A percentile compares a stretch with the other conserved stretches of the same genome.
Evolutionary conservation across 345 rosid genomes (phyloP).

Genomic region (Capsella bursapastoris): DNA sequence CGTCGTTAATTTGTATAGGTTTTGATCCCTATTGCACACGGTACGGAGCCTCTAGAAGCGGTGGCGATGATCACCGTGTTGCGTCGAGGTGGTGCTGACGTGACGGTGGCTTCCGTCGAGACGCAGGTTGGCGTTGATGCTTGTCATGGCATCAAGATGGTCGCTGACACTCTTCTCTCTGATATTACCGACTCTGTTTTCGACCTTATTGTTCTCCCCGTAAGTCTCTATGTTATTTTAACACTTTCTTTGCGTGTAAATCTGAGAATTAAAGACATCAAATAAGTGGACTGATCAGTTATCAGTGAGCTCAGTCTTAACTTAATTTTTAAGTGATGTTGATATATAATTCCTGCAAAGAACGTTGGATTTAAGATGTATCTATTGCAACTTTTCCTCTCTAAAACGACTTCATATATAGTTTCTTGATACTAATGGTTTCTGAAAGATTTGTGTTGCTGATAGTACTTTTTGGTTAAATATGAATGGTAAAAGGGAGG

Average conservation of each 20-base stretch:
- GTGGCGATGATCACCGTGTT: constrained; percentile 78
- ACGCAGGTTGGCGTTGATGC: constrained; percentile 71
- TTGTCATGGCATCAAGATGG: constrained; percentile 73
- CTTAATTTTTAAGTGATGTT: neutral
- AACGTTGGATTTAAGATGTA: constrained; percentile 14
- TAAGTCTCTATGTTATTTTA: constrained; percentile 36
- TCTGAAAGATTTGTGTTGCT: constrained; percentile 3
- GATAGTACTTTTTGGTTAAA: neutral
- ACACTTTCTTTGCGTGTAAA: neutral
- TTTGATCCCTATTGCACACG: constrained; percentile 92
- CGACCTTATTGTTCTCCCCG: constrained; percentile 83
- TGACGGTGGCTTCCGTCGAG: constrained; percentile 82
- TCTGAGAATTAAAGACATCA: neutral
- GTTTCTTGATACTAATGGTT: neutral
- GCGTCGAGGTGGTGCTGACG: constrained; percentile 83
- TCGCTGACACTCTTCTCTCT: constrained; percentile 75
- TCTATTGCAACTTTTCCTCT: neutral
- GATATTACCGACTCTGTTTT: constrained; percentile 59
- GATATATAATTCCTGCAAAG: neutral
- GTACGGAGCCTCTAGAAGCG: constrained; percentile 96
- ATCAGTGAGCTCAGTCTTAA: neutral
- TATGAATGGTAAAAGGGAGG: constrained; percentile 67
- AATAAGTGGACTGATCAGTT: neutral
- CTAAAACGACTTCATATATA: neutral
- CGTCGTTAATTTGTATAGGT: constrained; percentile 52